Percentiles rank a stretch among this genome's conserved stretches.
These are phyloP conservation scores for Speleostelium caveatum DNA, from an alignment of 78 protist genomes.

Conservation along the genomic window DNA sequence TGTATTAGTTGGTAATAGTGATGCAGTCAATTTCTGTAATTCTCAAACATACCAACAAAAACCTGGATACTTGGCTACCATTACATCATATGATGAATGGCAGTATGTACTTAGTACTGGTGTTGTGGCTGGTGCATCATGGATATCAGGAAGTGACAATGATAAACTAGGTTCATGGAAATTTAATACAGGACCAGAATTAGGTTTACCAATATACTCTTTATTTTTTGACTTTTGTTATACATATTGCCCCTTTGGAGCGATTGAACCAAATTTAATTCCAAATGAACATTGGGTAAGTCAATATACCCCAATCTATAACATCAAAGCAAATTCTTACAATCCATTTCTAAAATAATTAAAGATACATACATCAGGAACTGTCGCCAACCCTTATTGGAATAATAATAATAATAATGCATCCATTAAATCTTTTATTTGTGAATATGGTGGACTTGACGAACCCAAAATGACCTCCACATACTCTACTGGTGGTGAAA, in stretches of 20 bases:
- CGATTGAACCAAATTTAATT: slow-evolving; percentile 33
- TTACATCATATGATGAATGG: slow-evolving; percentile 29
- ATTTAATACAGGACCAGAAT: background rate
- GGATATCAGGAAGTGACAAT: background rate
- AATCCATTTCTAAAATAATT: too few species aligned
- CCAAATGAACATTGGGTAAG: slow-evolving; percentile 35
- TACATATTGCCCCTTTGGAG: slow-evolving; percentile 13
- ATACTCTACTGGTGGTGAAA: background rate
- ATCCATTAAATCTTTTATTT: background rate
- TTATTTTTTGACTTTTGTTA: slow-evolving; percentile 34
- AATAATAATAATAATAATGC: slow-evolving; percentile 28
- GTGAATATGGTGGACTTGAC: slow-evolving; percentile 54
- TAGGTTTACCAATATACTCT: slow-evolving; percentile 4
- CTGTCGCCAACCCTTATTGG: slow-evolving; percentile 1
- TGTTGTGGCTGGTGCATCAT: background rate
- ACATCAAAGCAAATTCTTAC: background rate
- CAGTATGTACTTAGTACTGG: background rate
- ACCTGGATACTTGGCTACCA: slow-evolving; percentile 21
- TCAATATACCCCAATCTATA: too few species aligned
- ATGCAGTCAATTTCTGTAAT: too few species aligned
- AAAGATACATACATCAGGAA: slow-evolving; percentile 7
- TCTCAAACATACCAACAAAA: too few species aligned
- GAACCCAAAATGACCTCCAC: background rate
- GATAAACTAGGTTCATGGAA: slow-evolving; percentile 1
- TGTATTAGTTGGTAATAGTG: too few species aligned